A percentile compares a stretch with the other conserved stretches of the same genome.
These are phyloP conservation scores for Kluyveromyces siamensis DNA, from an alignment of 805 yeast genomes.

Conservation along the genomic window DNA sequence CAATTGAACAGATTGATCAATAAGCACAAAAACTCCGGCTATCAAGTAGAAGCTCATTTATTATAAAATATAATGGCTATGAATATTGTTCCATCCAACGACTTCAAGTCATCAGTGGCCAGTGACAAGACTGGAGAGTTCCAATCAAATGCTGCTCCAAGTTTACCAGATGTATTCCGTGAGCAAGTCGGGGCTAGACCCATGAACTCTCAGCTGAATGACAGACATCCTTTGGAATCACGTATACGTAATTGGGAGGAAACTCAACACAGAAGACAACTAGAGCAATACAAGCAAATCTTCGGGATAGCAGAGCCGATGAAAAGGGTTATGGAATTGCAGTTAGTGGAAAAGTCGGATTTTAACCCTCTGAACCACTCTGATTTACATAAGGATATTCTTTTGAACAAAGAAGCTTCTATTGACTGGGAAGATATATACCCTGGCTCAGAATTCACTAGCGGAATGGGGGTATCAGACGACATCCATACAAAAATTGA, in stretches of 20 bases:
- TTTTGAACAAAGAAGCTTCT: conserved; percentile 64
- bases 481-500: conserved; percentile 75
- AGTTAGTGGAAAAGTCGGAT: conserved; percentile 60
- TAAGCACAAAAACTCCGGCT: no score
- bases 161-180: conserved; percentile 60
- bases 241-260: conserved; percentile 74
- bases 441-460: conserved; percentile 30
- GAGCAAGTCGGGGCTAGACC: conserved; percentile 51
- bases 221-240: conserved; percentile 78
- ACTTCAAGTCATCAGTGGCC: conserved; percentile 39
- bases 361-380: conserved; percentile 55
- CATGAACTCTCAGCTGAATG: conserved; percentile 50
- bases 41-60: not conserved
- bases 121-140: conserved; percentile 41
- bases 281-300: conserved; percentile 72
- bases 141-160: conserved; percentile 58
- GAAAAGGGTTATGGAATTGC: conserved; percentile 80
- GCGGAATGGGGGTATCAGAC: conserved; percentile 33
- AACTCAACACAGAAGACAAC: conserved; percentile 56
- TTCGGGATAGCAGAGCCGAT: conserved; percentile 94
- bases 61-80: conserved; percentile 7
- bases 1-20: no score
- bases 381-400: conserved; percentile 63
- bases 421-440: conserved; percentile 95
- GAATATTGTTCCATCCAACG: conserved; percentile 48